These are phyloP conservation scores for Coemansia asiatica DNA, from an alignment of 192 early-diverging fungal genomes.

Conservation along the genomic window DNA sequence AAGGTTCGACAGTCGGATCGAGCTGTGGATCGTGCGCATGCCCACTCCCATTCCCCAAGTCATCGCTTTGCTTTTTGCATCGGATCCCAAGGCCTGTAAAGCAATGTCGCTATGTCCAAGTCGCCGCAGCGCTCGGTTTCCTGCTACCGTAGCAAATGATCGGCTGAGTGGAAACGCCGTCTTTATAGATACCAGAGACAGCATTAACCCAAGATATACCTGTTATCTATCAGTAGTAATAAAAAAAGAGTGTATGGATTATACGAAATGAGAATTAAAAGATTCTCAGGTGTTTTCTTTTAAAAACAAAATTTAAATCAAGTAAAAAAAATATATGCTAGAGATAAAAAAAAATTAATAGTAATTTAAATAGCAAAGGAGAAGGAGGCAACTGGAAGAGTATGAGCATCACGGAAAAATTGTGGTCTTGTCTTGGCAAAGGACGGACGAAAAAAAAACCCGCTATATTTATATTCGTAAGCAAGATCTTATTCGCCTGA, in stretches of 20 bases:
- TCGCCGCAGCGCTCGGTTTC: conserved; percentile 14
- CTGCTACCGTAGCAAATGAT: not conserved
- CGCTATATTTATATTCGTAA: not conserved
- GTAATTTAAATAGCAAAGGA: not conserved
- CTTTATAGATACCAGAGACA: conserved; percentile 7
- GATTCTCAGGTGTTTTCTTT: not conserved
- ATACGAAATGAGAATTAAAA: not conserved
- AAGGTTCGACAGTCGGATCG: conserved; percentile 13
- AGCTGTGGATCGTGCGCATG: conserved; percentile 43
- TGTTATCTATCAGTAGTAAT: not conserved
- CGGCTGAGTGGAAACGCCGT: conserved; percentile 10
- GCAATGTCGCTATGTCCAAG: not conserved
- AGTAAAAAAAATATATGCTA: not conserved
- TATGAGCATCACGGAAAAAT: too few relatives aligned
- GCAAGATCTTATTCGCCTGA: too few relatives aligned
- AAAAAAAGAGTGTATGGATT: not conserved
- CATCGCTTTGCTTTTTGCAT: not conserved
- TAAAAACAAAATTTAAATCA: not conserved
- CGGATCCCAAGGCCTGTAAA: not conserved
- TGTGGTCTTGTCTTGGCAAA: too few relatives aligned
- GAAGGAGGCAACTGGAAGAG: too few relatives aligned
- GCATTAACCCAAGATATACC: not conserved
- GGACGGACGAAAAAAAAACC: not conserved
- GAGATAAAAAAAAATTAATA: not conserved
- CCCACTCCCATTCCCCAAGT: not conserved